Evolutionary conservation across 2,329 filamentous ascomycete genomes (phyloP), one percentile per base, ranked within the genome.

Genomic region (Xylariaceae sp.): DNA sequence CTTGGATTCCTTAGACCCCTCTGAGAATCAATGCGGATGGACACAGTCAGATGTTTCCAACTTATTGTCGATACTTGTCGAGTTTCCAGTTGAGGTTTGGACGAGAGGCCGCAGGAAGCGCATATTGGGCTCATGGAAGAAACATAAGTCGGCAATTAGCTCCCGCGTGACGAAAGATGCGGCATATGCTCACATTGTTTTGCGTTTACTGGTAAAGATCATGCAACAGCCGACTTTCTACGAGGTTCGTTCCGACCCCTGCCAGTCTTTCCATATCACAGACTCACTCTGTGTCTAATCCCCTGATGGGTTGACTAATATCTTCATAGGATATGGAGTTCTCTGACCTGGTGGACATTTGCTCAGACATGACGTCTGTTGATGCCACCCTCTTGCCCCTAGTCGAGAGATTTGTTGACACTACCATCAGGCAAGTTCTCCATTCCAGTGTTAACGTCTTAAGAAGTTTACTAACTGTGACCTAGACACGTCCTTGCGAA

Each of bases 141-240:
- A 65, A 52, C 64, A 64, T 54, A 67, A 66, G 55, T 54, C 59
- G 3, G 56, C 53, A 23, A 66, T 72, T 41, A 61, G 59, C 41
- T 59, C 60, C 35, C 55, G 58, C 18, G 65, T 63, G 34, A 61
- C 64, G 10, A 56, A 66, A 7, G 57, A 70, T 47, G 45, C 60
- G n/a, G 49, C 58, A 13, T 73, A 67, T 53, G 62, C 65, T 7
- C 51, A 58, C 18, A 59, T 64, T 1, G 56, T 72, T 34, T 60
- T 72, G 44, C 64, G 68, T n/a, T 44, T 73, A 37, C 57, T 73
- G 17, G 60, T 68, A 2, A 65, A 61, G 54, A 62, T 73, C 10
- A 69, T 71, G 64, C 65, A 67, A 56, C 71, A 72, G 53, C 69
- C 69, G 17, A 73, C 70, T 8, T 72, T 72, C 52, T 73, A 72